A percentile compares a stretch with the other conserved stretches of the same genome.
Conservation (phyloP, 352 stramenopile genomes). For the Plasmopara muralis region DNA sequence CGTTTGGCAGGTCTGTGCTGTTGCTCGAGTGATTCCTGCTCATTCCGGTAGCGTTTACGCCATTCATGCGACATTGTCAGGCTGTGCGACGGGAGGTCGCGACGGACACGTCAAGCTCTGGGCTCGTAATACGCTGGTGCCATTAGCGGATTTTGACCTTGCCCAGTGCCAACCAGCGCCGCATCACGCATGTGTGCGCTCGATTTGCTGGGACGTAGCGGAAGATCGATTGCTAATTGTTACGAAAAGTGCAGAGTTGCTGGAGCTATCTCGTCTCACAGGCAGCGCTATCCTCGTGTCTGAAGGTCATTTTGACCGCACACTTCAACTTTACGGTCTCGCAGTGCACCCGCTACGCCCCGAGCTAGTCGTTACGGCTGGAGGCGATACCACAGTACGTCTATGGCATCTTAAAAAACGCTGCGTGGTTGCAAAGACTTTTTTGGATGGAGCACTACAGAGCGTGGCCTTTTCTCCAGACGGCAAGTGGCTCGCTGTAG, state of each 20-base stretch:
- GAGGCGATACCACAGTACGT: slow-evolving; percentile 59
- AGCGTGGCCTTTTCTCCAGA: slow-evolving; percentile 58
- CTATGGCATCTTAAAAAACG: slow-evolving; percentile 58
- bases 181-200: slow-evolving; percentile 39
- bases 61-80: slow-evolving; percentile 45
- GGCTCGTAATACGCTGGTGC: slow-evolving; percentile 33
- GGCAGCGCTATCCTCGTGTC: slow-evolving; percentile 52
- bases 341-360: slow-evolving; percentile 35
- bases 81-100: slow-evolving; percentile 49
- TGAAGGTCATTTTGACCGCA: slow-evolving; percentile 53
- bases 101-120: slow-evolving; percentile 74
- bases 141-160: slow-evolving; percentile 60
- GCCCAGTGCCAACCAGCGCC: slow-evolving; percentile 42
- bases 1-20: slow-evolving; percentile 57
- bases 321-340: slow-evolving; percentile 40
- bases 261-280: slow-evolving; percentile 64
- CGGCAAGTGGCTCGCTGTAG: slow-evolving; percentile 58
- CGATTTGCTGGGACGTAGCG: slow-evolving; percentile 57
- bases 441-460: slow-evolving; percentile 50
- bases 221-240: slow-evolving; percentile 66
- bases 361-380: slow-evolving; percentile 58
- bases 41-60: slow-evolving; percentile 64
- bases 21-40: slow-evolving; percentile 49
- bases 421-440: slow-evolving; percentile 46
- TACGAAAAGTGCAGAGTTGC: slow-evolving; percentile 56